phyloP scores from a whole-genome alignment of 345 rosid species.

The Camelina neglecta region DNA sequence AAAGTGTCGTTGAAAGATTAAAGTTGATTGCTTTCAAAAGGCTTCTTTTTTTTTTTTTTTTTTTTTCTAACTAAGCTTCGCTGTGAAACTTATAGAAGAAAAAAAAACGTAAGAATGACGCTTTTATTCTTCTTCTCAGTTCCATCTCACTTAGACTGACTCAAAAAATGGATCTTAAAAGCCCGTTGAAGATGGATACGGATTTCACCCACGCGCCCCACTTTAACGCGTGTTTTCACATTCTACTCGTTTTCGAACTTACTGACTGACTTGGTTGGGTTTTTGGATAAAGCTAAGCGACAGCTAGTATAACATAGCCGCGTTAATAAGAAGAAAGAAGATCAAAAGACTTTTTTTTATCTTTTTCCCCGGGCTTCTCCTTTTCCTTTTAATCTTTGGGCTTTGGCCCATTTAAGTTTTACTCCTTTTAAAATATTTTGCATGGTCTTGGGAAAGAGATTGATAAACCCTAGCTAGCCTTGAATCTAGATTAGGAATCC shows the following conservation, averaged over 20 bases:
- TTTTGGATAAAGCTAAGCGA: slow-evolving; percentile 23
- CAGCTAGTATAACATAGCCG: slow-evolving; percentile 37
- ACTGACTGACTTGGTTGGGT: background rate
- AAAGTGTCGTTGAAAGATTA: slow-evolving; percentile 39
- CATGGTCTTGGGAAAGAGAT: too few species aligned
- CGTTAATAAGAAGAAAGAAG: background rate
- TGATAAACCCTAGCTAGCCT: too few species aligned
- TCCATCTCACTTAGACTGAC: slow-evolving; percentile 36
- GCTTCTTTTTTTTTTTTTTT: background rate
- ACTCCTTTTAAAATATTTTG: background rate
- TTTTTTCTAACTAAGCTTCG: background rate
- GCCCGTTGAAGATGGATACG: slow-evolving; percentile 42
- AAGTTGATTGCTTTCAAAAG: slow-evolving; percentile 31
- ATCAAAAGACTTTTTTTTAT: background rate
- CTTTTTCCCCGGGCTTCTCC: background rate
- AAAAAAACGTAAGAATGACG: slow-evolving; percentile 37
- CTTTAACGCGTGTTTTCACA: slow-evolving; percentile 15
- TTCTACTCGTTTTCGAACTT: slow-evolving; percentile 40
- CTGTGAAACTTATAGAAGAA: background rate
- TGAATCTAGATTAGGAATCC: too few species aligned
- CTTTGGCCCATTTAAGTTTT: background rate
- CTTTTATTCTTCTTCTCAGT: slow-evolving; percentile 25
- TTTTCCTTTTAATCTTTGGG: background rate
- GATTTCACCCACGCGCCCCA: slow-evolving; percentile 21
- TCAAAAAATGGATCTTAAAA: slow-evolving; percentile 38